These are phyloP conservation scores for Yamadazyma atlantica DNA, from an alignment of 1,139 yeast species.

Conservation along the genomic window DNA sequence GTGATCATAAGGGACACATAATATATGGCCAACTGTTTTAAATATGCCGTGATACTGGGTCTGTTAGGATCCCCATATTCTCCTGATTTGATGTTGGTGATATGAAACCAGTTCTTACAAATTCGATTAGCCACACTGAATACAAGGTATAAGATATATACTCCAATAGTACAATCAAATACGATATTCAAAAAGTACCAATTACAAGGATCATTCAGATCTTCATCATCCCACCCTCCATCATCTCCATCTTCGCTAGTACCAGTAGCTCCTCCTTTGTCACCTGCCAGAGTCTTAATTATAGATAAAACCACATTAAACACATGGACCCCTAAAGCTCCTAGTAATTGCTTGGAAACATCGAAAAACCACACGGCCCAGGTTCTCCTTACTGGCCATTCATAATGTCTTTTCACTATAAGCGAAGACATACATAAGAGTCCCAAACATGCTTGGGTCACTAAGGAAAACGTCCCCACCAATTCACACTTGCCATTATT, in stretches of 20 bases:
- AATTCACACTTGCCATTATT: constrained; percentile 53
- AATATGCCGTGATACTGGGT: constrained; percentile 64
- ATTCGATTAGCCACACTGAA: constrained; percentile 46
- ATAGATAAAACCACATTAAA: constrained; percentile 76
- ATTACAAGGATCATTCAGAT: constrained; percentile 63
- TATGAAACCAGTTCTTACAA: constrained; percentile 29
- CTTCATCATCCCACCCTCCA: constrained; percentile 14
- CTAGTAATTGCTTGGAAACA: constrained; percentile 84
- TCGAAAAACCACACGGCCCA: constrained; percentile 90
- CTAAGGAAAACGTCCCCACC: constrained; percentile 68
- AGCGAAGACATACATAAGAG: constrained; percentile 71
- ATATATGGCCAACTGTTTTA: constrained; percentile 74
- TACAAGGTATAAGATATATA: constrained; percentile 69
- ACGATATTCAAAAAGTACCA: constrained; percentile 90
- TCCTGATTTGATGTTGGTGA: constrained; percentile 71
- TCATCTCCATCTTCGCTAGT: constrained; percentile 3
- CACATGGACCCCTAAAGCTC: constrained; percentile 81
- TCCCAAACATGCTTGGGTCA: constrained; percentile 70
- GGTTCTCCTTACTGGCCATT: constrained; percentile 76
- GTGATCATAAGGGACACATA: constrained; percentile 64
- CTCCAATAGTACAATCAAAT: constrained; percentile 94
- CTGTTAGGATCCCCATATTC: constrained; percentile 68
- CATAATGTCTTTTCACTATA: constrained; percentile 72
- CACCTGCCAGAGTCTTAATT: constrained; percentile 39
- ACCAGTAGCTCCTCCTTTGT: constrained; percentile 14